Evolutionary conservation across 139 green algal genomes (phyloP).

Genomic region (Marvania coccoides): DNA sequence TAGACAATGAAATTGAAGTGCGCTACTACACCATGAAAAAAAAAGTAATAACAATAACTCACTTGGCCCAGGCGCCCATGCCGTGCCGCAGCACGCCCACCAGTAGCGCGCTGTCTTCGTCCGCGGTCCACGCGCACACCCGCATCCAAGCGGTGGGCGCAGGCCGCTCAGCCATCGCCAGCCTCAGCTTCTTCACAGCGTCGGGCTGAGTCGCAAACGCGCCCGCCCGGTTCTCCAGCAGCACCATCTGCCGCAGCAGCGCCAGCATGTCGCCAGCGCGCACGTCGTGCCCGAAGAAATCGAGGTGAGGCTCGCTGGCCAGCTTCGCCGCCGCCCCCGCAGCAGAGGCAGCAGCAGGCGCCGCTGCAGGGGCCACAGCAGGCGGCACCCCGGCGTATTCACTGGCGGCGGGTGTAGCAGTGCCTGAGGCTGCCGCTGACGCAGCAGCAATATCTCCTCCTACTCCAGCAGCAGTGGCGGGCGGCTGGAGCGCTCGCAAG

Average conservation of each 20-base stretch:
- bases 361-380: background rate
- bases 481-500: background rate
- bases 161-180: conserved; percentile 31
- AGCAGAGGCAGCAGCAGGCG: background rate
- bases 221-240: conserved; percentile 42
- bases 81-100: conserved; percentile 55
- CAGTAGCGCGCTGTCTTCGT: conserved; percentile 77
- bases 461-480: background rate
- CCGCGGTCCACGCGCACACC: conserved; percentile 47
- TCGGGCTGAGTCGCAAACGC: background rate
- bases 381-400: background rate
- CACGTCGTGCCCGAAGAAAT: conserved; percentile 86
- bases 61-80: conserved; percentile 19
- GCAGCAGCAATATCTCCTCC: background rate
- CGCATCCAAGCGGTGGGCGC: conserved; percentile 20
- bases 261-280: conserved; percentile 67
- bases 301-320: conserved; percentile 50
- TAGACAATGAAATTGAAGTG: too few relatives aligned
- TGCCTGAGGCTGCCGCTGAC: background rate
- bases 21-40: background rate
- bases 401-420: background rate
- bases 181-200: conserved; percentile 26
- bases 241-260: conserved; percentile 39
- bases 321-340: conserved; percentile 11
- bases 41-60: background rate